Percentiles rank a stretch among this genome's conserved stretches.
Evolutionary conservation across 2,329 filamentous ascomycete species (phyloP).

Genomic region (Alternaria triticina): DNA sequence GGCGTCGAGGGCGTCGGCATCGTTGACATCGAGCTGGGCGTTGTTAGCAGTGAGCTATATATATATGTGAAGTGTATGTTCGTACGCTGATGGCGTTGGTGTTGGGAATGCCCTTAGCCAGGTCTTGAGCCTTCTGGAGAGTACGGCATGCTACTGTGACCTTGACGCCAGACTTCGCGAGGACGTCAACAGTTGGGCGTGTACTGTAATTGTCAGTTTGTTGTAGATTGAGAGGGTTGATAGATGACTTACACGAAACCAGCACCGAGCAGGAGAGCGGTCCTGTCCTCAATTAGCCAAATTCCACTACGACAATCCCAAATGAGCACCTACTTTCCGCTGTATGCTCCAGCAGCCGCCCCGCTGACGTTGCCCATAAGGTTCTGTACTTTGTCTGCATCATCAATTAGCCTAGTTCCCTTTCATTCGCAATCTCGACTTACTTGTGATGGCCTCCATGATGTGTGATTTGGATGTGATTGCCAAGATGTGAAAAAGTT

Average conservation of each 20-base stretch:
- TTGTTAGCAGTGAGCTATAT: constrained; percentile 14
- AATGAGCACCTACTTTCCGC: constrained; percentile 42
- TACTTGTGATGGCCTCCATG: constrained; percentile 49
- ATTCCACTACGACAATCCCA: not conserved
- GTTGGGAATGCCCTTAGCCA: constrained; percentile 72
- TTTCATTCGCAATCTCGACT: constrained; percentile 9
- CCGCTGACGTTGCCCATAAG: constrained; percentile 36
- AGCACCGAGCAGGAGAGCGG: constrained; percentile 48
- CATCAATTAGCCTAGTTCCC: constrained; percentile 22
- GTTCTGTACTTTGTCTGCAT: constrained; percentile 41
- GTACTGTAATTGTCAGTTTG: constrained; percentile 45
- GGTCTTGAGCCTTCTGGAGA: constrained; percentile 75
- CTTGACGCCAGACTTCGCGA: constrained; percentile 62
- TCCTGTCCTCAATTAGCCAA: constrained; percentile 34
- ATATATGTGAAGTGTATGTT: too few relatives aligned
- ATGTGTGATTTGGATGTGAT: constrained; percentile 22
- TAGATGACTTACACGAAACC: constrained; percentile 45
- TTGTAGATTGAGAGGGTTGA: too few relatives aligned
- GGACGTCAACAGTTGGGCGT: constrained; percentile 64
- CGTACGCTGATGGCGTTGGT: constrained; percentile 68
- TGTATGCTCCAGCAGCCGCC: constrained; percentile 27
- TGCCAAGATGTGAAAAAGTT: constrained; percentile 13
- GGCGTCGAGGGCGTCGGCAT: constrained; percentile 77
- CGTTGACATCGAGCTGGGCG: constrained; percentile 76
- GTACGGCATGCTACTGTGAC: constrained; percentile 79